Evolutionary conservation across 1,284 basidiomycete species (phyloP).

Genomic region (Ganoderma lingzhi): DNA sequence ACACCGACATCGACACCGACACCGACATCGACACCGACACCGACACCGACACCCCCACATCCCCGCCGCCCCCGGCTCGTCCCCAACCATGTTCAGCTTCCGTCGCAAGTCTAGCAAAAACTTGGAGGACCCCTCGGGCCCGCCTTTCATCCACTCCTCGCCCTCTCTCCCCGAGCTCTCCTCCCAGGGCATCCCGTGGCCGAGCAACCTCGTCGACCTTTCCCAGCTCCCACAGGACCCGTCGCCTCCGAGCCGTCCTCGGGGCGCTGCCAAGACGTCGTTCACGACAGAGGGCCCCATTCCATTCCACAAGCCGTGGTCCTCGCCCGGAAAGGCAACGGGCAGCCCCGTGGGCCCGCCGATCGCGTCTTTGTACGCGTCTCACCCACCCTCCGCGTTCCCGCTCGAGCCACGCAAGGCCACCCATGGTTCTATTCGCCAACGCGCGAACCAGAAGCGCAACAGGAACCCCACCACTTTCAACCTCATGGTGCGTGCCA

Average conservation of each 20-base stretch:
- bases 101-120: constrained; percentile 63
- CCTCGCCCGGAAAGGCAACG: constrained; percentile 50
- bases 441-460: constrained; percentile 58
- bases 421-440: constrained; percentile 44
- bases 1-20: neutral
- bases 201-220: constrained; percentile 78
- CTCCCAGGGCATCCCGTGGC: constrained; percentile 80
- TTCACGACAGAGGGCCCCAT: constrained; percentile 63
- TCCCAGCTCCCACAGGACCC: constrained; percentile 60
- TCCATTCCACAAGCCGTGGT: constrained; percentile 83
- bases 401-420: constrained; percentile 60
- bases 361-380: constrained; percentile 77
- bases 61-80: constrained; percentile 5
- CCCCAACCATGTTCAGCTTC: constrained; percentile 71
- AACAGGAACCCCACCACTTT: constrained; percentile 78
- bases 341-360: constrained; percentile 45
- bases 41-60: neutral
- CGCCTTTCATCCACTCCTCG: constrained; percentile 61
- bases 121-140: constrained; percentile 48
- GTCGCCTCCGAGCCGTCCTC: constrained; percentile 40
- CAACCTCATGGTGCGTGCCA: constrained; percentile 76
- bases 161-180: constrained; percentile 80
- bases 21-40: neutral
- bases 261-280: constrained; percentile 74
- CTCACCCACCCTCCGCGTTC: constrained; percentile 66